These are phyloP conservation scores for Colletotrichum phormii DNA, from an alignment of 2,329 filamentous ascomycete species.

Conservation along the genomic window DNA sequence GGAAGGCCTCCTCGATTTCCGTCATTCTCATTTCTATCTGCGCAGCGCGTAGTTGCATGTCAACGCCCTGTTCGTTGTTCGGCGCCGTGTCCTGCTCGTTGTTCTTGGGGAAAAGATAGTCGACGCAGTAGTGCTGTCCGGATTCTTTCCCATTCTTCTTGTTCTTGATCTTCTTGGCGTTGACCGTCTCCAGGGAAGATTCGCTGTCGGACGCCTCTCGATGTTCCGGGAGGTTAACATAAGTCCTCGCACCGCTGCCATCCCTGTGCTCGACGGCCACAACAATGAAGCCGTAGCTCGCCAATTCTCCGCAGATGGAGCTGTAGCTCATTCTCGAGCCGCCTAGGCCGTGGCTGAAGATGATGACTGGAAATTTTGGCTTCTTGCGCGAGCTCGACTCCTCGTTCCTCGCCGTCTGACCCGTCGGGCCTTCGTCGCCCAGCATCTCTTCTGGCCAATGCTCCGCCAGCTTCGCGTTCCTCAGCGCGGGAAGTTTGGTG, in stretches of 20 bases:
- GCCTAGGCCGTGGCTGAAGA: constrained; percentile 76
- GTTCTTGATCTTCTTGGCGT: constrained; percentile 50
- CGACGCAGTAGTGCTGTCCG: constrained; percentile 59
- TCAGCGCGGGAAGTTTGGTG: constrained; percentile 73
- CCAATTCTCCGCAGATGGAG: constrained; percentile 73
- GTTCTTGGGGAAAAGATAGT: constrained; percentile 73
- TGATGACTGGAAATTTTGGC: constrained; percentile 69
- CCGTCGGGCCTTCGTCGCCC: constrained; percentile 46
- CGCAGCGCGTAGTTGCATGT: constrained; percentile 67
- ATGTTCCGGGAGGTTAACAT: constrained; percentile 65
- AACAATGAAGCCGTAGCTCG: constrained; percentile 74
- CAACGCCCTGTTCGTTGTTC: constrained; percentile 69
- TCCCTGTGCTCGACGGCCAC: constrained; percentile 74
- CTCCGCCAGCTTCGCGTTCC: constrained; percentile 69
- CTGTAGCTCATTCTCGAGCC: constrained; percentile 73
- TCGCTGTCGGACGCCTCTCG: constrained; percentile 48
- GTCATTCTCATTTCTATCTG: constrained; percentile 73
- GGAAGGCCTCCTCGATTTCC: constrained; percentile 73
- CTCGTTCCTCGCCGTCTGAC: constrained; percentile 46
- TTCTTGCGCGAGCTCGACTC: constrained; percentile 40
- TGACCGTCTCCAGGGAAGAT: constrained; percentile 44
- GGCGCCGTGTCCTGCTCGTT: constrained; percentile 63
- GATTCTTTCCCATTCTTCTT: constrained; percentile 43
- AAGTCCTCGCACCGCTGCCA: constrained; percentile 70
- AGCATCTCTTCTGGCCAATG: constrained; percentile 61